These are phyloP conservation scores for Clonostachys byssicola DNA, from an alignment of 2,329 filamentous ascomycete genomes.

Conservation along the genomic window DNA sequence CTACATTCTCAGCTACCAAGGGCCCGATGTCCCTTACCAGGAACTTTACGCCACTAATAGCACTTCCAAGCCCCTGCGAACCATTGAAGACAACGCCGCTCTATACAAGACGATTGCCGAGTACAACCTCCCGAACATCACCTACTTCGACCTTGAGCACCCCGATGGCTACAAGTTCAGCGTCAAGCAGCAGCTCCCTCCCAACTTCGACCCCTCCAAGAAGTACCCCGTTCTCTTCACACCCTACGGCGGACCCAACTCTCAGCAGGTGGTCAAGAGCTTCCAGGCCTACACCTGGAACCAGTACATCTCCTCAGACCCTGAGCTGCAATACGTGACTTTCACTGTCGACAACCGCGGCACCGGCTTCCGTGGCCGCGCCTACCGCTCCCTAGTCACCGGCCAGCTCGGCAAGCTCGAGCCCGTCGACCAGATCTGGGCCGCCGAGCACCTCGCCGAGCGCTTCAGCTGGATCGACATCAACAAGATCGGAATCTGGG, in stretches of 20 bases:
- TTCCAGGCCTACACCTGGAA: slow-evolving; percentile 54
- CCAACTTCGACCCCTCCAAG: slow-evolving; percentile 57
- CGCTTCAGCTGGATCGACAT: slow-evolving; percentile 50
- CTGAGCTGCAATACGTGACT: slow-evolving; percentile 64
- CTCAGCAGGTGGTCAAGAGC: slow-evolving; percentile 55
- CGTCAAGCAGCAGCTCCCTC: slow-evolving; percentile 61
- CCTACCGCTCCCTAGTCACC: slow-evolving; percentile 54
- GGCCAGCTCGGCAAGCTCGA: slow-evolving; percentile 60
- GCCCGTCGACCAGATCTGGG: slow-evolving; percentile 64
- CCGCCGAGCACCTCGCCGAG: slow-evolving; percentile 49
- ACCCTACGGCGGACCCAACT: slow-evolving; percentile 64
- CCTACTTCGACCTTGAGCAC: slow-evolving; percentile 58
- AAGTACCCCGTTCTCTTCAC: slow-evolving; percentile 65
- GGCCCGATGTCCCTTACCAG: slow-evolving; percentile 66
- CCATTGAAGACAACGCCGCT: slow-evolving; percentile 55
- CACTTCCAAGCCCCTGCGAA: slow-evolving; percentile 46
- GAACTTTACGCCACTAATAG: slow-evolving; percentile 58
- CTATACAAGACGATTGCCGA: slow-evolving; percentile 50
- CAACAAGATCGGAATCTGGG: slow-evolving; percentile 61
- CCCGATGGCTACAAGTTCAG: slow-evolving; percentile 58
- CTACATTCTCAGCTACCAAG: slow-evolving; percentile 61
- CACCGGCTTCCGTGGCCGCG: slow-evolving; percentile 59
- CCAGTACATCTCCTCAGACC: slow-evolving; percentile 62
- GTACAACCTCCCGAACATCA: slow-evolving; percentile 61
- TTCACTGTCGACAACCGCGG: slow-evolving; percentile 67